A percentile compares a stretch with the other conserved stretches of the same genome.
Evolutionary conservation across 2,329 filamentous ascomycete species (phyloP).

Genomic region (Leptoxyphium fumago): DNA sequence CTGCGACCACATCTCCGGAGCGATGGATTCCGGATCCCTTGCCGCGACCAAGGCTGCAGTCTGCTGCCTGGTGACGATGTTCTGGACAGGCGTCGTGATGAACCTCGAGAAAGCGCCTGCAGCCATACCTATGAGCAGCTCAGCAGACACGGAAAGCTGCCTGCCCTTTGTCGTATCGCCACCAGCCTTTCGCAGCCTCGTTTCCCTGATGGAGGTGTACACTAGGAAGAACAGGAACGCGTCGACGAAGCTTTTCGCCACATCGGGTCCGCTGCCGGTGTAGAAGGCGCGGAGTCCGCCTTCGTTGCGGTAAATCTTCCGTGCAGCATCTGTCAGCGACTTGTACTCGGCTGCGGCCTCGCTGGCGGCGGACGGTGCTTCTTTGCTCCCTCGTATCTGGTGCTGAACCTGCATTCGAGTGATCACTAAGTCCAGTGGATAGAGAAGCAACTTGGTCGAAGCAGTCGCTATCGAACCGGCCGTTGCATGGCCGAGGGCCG

Average conservation of each 20-base stretch:
- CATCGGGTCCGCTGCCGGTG: conserved; percentile 29
- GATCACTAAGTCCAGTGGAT: conserved; percentile 69
- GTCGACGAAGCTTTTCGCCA: conserved; percentile 41
- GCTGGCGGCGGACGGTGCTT: conserved; percentile 19
- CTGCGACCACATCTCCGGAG: conserved; percentile 12
- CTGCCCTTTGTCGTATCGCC: conserved; percentile 9
- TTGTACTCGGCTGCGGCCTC: conserved; percentile 39
- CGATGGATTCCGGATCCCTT: conserved; percentile 20
- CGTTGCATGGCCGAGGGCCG: conserved; percentile 66
- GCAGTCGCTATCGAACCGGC: conserved; percentile 68
- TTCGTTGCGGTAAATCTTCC: conserved; percentile 55
- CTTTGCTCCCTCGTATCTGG: conserved; percentile 31
- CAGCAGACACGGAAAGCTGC: conserved; percentile 48
- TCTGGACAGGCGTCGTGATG: conserved; percentile 66
- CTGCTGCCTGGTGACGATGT: conserved; percentile 71
- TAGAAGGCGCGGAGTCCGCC: conserved; percentile 59
- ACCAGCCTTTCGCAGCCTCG: conserved; percentile 24
- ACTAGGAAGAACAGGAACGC: conserved; percentile 78
- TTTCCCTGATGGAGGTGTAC: conserved; percentile 47
- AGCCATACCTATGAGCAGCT: conserved; percentile 57
- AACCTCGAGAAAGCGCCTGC: conserved; percentile 63
- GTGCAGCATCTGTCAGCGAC: conserved; percentile 52
- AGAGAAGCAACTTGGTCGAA: conserved; percentile 62
- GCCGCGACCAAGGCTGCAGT: conserved; percentile 42
- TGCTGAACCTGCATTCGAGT: conserved; percentile 70